Percentiles rank a stretch among this genome's conserved stretches.
Evolutionary conservation across 805 yeast genomes (phyloP).

Genomic region (Komagataella kurtzmanii): DNA sequence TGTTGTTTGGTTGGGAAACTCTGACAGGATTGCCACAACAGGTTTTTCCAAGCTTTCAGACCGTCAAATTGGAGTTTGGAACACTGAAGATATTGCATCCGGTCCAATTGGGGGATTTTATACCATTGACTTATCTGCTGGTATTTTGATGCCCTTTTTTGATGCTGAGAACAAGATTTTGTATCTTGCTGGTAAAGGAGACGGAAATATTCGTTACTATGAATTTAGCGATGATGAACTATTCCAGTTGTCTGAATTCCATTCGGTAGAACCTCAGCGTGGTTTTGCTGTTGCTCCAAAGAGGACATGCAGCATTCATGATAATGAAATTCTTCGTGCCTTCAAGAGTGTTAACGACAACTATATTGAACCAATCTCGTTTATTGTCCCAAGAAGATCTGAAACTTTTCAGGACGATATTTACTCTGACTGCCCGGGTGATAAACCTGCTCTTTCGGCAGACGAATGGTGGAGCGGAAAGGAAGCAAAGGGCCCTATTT

Average conservation of each 20-base stretch:
- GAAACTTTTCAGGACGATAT: constrained; percentile 90
- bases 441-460: constrained; percentile 64
- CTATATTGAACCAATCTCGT: constrained; percentile 80
- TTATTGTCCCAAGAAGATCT: constrained; percentile 86
- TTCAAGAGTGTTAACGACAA: constrained; percentile 84
- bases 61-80: constrained; percentile 94
- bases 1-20: constrained; percentile 81
- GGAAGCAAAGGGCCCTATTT: constrained; percentile 67
- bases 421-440: constrained; percentile 83
- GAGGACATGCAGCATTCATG: constrained; percentile 60
- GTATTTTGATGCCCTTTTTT: constrained; percentile 83
- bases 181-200: constrained; percentile 94
- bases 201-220: constrained; percentile 90
- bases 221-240: constrained; percentile 81
- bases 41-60: constrained; percentile 90
- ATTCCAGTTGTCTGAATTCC: constrained; percentile 76
- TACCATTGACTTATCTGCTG: constrained; percentile 81
- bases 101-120: constrained; percentile 90
- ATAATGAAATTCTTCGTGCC: constrained; percentile 72
- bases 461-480: constrained; percentile 74
- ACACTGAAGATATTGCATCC: constrained; percentile 50
- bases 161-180: constrained; percentile 73
- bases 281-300: constrained; percentile 91
- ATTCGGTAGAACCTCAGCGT: constrained; percentile 87
- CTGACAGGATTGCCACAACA: constrained; percentile 78